These are phyloP conservation scores for Angomonas deanei DNA, from an alignment of 208 protist genomes.

Conservation along the genomic window DNA sequence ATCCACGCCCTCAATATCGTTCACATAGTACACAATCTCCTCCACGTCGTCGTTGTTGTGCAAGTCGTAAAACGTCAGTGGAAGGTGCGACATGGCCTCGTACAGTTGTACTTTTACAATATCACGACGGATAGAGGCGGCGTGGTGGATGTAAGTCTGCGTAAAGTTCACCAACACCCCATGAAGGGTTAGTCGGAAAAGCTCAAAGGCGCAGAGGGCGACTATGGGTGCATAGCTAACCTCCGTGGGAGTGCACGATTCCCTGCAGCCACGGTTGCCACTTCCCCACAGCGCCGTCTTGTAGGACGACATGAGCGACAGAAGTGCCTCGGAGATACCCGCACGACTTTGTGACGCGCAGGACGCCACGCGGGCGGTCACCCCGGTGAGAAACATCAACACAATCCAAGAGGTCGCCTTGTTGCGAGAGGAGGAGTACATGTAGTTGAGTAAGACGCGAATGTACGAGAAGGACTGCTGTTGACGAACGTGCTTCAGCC, in stretches of 20 bases:
- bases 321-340: conserved; percentile 20
- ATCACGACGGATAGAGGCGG: conserved; percentile 39
- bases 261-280: conserved; percentile 2
- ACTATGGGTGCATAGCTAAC: conserved; percentile 13
- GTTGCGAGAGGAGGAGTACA: conserved; percentile 34
- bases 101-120: conserved; percentile 46
- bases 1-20: conserved; percentile 76
- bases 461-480: conserved; percentile 28
- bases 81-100: conserved; percentile 45
- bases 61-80: conserved; percentile 55
- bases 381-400: conserved; percentile 33
- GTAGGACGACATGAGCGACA: not conserved
- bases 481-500: conserved; percentile 23
- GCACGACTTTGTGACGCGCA: conserved; percentile 29
- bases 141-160: conserved; percentile 35
- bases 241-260: too few relatives aligned
- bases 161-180: conserved; percentile 29
- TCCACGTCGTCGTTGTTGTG: conserved; percentile 55
- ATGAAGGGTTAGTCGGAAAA: conserved; percentile 37
- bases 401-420: conserved; percentile 32
- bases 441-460: conserved; percentile 44
- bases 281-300: not conserved
- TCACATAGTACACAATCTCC: conserved; percentile 61
- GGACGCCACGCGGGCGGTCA: conserved; percentile 32
- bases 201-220: conserved; percentile 40